A percentile compares a stretch with the other conserved stretches of the same genome.
phyloP scores from a whole-genome alignment of 805 yeast genomes.

The Blastobotrys robertii region DNA sequence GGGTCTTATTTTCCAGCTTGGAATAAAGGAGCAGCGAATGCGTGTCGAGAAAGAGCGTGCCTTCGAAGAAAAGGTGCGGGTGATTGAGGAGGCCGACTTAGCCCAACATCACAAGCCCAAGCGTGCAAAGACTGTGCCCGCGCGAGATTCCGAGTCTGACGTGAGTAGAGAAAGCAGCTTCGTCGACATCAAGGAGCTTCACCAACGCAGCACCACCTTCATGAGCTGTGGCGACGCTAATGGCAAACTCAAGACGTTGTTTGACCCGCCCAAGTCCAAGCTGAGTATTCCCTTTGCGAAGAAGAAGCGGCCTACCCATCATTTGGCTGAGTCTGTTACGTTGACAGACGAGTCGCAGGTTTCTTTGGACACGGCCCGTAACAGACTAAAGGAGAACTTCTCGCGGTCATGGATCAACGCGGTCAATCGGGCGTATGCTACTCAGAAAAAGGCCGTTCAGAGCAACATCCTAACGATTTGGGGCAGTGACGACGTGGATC shows the following conservation, averaged over 20 bases:
- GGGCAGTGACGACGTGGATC: slow-evolving; percentile 21
- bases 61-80: slow-evolving; percentile 29
- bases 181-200: too few species aligned
- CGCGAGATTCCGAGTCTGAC: too few species aligned
- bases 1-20: slow-evolving; percentile 54
- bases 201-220: too few species aligned
- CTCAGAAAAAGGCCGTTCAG: slow-evolving; percentile 29
- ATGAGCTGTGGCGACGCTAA: too few species aligned
- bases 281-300: too few species aligned
- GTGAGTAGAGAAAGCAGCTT: too few species aligned
- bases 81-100: slow-evolving; percentile 11
- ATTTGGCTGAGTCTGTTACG: too few species aligned
- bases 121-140: neutral
- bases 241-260: too few species aligned
- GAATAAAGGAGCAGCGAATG: slow-evolving; percentile 42
- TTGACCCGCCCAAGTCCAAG: too few species aligned
- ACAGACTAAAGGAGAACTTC: slow-evolving; percentile 36
- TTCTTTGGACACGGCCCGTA: slow-evolving; percentile 26
- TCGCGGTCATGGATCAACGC: slow-evolving; percentile 65
- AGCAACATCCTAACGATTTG: slow-evolving; percentile 25
- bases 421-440: slow-evolving; percentile 32
- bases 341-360: slow-evolving; percentile 5
- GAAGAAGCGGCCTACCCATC: too few species aligned
- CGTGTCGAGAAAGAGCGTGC: slow-evolving; percentile 43
- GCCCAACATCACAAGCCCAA: slow-evolving; percentile 7